Conservation (phyloP, 495 filamentous ascomycete species). For the Extremus antarcticus region DNA sequence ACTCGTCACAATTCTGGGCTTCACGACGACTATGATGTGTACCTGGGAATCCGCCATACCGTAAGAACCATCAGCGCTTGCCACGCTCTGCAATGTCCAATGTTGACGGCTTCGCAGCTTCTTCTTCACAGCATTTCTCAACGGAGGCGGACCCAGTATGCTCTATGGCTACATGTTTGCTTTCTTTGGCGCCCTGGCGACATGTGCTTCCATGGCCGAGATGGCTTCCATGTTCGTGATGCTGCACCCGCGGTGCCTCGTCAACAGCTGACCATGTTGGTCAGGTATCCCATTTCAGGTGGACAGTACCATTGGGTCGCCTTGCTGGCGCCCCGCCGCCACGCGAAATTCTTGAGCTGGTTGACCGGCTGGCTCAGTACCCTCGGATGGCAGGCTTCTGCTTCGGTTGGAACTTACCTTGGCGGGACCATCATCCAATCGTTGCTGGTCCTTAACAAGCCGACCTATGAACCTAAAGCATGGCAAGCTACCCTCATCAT, state of each 20-base stretch:
- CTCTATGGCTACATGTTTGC: too few species aligned
- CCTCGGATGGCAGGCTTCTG: not conserved
- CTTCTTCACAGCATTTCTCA: too few species aligned
- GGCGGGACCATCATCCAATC: slow-evolving; percentile 50
- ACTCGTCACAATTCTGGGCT: slow-evolving; percentile 3
- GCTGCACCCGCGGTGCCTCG: not conserved
- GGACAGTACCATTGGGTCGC: slow-evolving; percentile 12
- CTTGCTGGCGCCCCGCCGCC: slow-evolving; percentile 1
- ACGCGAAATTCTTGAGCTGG: slow-evolving; percentile 1
- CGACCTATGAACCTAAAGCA: slow-evolving; percentile 36
- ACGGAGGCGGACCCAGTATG: too few species aligned
- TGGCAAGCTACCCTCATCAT: slow-evolving; percentile 55
- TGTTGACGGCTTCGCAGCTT: not conserved
- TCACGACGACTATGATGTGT: slow-evolving; percentile 4
- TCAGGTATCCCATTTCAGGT: slow-evolving; percentile 10
- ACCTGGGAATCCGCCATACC: slow-evolving; percentile 3
- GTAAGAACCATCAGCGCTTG: not conserved
- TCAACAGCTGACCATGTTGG: slow-evolving; percentile 1
- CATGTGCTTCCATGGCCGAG: too few species aligned
- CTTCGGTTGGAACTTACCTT: slow-evolving; percentile 21
- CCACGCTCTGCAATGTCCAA: too few species aligned
- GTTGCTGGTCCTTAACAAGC: slow-evolving; percentile 43
- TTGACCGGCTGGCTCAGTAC: not conserved
- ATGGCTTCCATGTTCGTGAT: too few species aligned
- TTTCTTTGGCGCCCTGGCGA: too few species aligned